phyloP scores from a whole-genome alignment of 106 monocot species.

The Acorus gramineus region DNA sequence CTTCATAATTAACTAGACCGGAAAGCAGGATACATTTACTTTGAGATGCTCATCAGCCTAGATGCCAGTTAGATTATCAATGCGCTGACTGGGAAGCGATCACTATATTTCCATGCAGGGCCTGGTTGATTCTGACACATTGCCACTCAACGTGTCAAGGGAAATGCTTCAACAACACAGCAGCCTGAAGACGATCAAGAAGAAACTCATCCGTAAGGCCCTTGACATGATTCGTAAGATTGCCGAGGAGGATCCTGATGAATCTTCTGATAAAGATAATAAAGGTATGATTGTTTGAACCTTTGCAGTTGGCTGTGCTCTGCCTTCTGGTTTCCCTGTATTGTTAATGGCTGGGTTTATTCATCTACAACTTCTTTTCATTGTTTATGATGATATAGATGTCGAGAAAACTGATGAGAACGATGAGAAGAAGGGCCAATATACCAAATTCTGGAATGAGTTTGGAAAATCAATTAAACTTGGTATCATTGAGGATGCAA shows the following conservation, averaged over 20 bases:
- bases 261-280: conserved; percentile 49
- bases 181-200: conserved; percentile 97
- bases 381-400: conserved; percentile 13
- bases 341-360: background rate
- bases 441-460: conserved; percentile 94
- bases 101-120: conserved; percentile 38
- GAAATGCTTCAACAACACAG: conserved; percentile 98
- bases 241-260: conserved; percentile 97
- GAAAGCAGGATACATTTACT: too few species aligned
- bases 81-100: background rate
- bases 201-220: conserved; percentile 94
- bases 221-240: conserved; percentile 94
- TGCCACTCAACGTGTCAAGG: conserved; percentile 92
- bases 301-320: background rate
- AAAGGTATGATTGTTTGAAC: conserved; percentile 26
- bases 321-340: background rate
- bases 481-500: conserved; percentile 95
- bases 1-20: too few species aligned
- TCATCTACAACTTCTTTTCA: too few species aligned
- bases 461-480: conserved; percentile 98
- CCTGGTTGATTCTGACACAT: conserved; percentile 91
- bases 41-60: too few species aligned
- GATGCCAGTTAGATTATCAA: too few species aligned
- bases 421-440: conserved; percentile 85
- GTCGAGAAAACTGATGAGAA: conserved; percentile 43